Evolutionary conservation across 768 basidiomycete genomes (phyloP).

Genomic region (Trametes gibbosa): DNA sequence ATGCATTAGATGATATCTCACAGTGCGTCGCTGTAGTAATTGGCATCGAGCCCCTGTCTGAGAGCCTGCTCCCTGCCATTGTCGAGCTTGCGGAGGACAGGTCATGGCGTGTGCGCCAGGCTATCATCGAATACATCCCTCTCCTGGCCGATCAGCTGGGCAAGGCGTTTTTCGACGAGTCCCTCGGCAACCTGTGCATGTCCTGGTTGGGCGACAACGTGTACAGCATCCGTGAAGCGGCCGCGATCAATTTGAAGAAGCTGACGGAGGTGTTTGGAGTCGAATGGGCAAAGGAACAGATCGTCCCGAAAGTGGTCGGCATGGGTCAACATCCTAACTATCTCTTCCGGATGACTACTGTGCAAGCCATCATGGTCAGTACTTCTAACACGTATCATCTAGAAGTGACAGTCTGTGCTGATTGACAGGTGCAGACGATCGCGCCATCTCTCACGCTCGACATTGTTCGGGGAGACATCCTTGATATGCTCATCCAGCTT

Average conservation of each 20-base stretch:
- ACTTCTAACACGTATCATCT: constrained; percentile 3
- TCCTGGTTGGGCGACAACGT: constrained; percentile 98
- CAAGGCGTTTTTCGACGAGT: constrained; percentile 95
- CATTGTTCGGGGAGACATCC: constrained; percentile 80
- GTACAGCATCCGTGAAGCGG: constrained; percentile 97
- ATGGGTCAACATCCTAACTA: constrained; percentile 99
- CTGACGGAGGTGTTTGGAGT: constrained; percentile 98
- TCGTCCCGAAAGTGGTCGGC: constrained; percentile 94
- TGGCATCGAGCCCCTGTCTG: constrained; percentile 91
- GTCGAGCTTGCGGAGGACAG: constrained; percentile 99
- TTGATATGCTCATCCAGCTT: constrained; percentile 79
- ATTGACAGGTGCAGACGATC: constrained; percentile 66
- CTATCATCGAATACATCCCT: constrained; percentile 99
- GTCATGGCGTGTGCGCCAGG: constrained; percentile 98
- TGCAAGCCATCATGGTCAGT: constrained; percentile 94
- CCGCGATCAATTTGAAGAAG: constrained; percentile 94
- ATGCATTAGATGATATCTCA: constrained; percentile 5
- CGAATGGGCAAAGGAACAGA: constrained; percentile 91
- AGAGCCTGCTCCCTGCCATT: constrained; percentile 95
- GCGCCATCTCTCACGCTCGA: constrained; percentile 83
- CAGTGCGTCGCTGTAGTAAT: constrained; percentile 62
- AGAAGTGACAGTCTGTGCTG: constrained; percentile 2
- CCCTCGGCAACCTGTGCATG: constrained; percentile 96
- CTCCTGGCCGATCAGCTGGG: constrained; percentile 97
- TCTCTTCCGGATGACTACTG: constrained; percentile 96